Evolutionary conservation across 169 alveolate genomes (phyloP).

Genomic region (Besnoitia besnoiti): DNA sequence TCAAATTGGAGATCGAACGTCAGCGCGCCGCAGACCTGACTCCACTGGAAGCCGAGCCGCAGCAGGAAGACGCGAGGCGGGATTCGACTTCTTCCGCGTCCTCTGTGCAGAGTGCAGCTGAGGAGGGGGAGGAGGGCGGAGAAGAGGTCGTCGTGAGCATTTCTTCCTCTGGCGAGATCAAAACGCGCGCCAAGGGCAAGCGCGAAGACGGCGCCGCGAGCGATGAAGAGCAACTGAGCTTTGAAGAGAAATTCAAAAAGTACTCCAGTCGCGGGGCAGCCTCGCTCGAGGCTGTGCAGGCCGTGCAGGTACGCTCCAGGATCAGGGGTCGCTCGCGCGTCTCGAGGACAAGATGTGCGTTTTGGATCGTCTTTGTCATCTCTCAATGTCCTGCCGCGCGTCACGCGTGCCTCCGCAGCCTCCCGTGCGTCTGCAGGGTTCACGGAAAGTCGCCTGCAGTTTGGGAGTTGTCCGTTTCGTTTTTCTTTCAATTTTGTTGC

Average conservation of each 20-base stretch:
- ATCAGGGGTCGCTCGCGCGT: too few relatives aligned
- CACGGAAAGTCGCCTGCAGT: too few relatives aligned
- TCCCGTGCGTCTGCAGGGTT: too few relatives aligned
- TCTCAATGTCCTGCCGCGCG: too few relatives aligned
- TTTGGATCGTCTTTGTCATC: too few relatives aligned
- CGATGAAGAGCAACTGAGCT: not conserved
- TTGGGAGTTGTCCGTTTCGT: too few relatives aligned
- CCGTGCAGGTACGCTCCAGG: not conserved
- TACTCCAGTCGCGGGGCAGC: not conserved
- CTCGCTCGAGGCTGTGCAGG: slow-evolving; percentile 37
- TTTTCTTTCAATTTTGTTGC: too few relatives aligned
- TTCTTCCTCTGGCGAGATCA: slow-evolving; percentile 22
- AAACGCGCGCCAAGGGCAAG: not conserved
- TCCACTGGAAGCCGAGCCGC: too few relatives aligned
- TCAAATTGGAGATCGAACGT: not conserved
- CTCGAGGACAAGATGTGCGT: too few relatives aligned
- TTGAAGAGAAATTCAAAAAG: slow-evolving; percentile 36
- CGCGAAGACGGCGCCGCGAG: not conserved
- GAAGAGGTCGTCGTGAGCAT: slow-evolving; percentile 38
- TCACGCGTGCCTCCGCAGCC: too few relatives aligned
- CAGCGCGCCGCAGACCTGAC: not conserved
- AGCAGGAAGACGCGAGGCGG: not conserved
- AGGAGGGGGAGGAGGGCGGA: not conserved
- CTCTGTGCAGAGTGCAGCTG: not conserved
- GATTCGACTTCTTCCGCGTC: not conserved